phyloP scores from a whole-genome alignment of 108 stramenopile species.

The Skeletonema marinoi region DNA sequence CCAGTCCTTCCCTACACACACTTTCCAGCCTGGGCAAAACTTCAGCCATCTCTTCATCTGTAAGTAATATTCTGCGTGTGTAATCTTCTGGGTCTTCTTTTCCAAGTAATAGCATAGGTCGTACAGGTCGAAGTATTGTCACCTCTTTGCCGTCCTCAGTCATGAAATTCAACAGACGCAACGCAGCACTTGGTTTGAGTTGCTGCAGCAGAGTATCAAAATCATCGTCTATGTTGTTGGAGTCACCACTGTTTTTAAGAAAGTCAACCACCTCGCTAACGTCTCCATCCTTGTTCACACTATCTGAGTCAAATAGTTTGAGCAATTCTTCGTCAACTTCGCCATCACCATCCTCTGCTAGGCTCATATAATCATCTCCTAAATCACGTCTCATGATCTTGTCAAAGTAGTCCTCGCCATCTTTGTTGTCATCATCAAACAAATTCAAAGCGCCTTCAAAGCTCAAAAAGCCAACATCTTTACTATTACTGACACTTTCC shows the following conservation, averaged over 20 bases:
- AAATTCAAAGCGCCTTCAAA: constrained; percentile 24
- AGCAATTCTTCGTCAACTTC: constrained; percentile 46
- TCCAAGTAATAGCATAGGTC: constrained; percentile 32
- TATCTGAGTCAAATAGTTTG: constrained; percentile 21
- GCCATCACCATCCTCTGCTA: constrained; percentile 30
- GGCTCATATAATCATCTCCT: constrained; percentile 33
- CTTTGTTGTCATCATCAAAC: constrained; percentile 18
- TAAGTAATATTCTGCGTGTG: constrained; percentile 40
- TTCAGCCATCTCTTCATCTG: constrained; percentile 27
- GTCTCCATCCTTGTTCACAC: constrained; percentile 18
- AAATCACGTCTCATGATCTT: constrained; percentile 50
- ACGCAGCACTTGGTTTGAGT: constrained; percentile 39
- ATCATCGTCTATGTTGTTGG: neutral
- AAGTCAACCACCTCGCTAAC: constrained; percentile 10
- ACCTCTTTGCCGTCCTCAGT: constrained; percentile 30
- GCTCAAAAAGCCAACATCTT: constrained; percentile 4
- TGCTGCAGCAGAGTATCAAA: constrained; percentile 28
- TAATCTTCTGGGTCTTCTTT: constrained; percentile 50
- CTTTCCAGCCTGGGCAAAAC: constrained; percentile 37
- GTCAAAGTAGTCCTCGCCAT: constrained; percentile 42
- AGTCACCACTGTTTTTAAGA: constrained; percentile 11
- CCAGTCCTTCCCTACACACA: constrained; percentile 31
- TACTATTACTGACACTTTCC: neutral
- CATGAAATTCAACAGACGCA: constrained; percentile 31
- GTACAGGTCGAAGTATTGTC: constrained; percentile 32